A percentile compares a stretch with the other conserved stretches of the same genome.
Evolutionary conservation across 2,329 filamentous ascomycete genomes (phyloP).

Genomic region (Cryphonectria naterciae): DNA sequence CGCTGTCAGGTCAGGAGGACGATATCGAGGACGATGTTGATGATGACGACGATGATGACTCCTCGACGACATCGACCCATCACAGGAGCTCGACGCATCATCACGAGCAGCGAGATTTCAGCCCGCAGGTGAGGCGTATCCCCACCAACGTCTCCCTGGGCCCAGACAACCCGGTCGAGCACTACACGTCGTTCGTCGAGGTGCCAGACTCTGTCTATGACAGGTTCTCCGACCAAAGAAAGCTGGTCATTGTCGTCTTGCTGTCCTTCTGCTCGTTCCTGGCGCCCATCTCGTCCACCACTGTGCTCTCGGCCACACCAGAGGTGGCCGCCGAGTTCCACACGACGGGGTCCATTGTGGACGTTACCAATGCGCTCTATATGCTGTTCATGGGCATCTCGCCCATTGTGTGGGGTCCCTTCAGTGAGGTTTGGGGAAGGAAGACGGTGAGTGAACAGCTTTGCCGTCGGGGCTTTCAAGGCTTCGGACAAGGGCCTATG

Average conservation of each 20-base stretch:
- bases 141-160: conserved; percentile 34
- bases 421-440: conserved; percentile 62
- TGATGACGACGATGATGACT: neutral
- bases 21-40: neutral
- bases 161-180: conserved; percentile 36
- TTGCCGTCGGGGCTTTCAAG: no score
- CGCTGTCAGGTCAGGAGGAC: conserved; percentile 13
- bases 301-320: conserved; percentile 66
- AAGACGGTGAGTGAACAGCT: conserved; percentile 44
- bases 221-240: conserved; percentile 63
- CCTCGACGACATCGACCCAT: conserved; percentile 5
- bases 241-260: conserved; percentile 68
- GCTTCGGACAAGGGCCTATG: neutral
- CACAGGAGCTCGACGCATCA: conserved; percentile 13
- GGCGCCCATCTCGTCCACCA: conserved; percentile 70
- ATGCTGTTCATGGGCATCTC: conserved; percentile 72
- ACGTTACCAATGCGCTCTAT: conserved; percentile 71
- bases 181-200: conserved; percentile 39
- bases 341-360: conserved; percentile 66
- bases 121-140: conserved; percentile 20
- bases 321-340: conserved; percentile 64
- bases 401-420: conserved; percentile 68
- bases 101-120: conserved; percentile 7
- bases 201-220: conserved; percentile 65
- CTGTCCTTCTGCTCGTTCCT: conserved; percentile 77